Evolutionary conservation across 345 rosid genomes (phyloP).

Genomic region (Murraya paniculata): DNA sequence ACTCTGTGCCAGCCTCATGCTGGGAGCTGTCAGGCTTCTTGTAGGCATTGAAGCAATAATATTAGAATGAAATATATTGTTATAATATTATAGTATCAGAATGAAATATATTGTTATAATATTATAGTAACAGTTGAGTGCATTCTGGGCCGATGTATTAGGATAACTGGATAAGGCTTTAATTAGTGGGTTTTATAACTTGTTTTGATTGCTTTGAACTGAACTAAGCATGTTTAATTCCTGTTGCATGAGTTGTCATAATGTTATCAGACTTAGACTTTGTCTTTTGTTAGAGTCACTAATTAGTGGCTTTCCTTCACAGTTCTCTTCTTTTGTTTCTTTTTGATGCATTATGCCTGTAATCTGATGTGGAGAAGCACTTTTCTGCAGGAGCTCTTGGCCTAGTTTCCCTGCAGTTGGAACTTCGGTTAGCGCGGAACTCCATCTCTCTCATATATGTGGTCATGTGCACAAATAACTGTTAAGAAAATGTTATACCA

Average conservation of each 20-base stretch:
- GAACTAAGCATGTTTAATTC: neutral
- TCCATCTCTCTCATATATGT: neutral
- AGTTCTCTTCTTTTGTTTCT: neutral
- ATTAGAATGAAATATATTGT: neutral
- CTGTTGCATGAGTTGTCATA: neutral
- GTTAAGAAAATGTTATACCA: neutral
- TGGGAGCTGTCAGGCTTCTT: neutral
- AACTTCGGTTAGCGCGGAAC: conserved; percentile 27
- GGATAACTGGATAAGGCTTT: neutral
- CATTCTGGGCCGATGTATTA: neutral
- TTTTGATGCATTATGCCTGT: neutral
- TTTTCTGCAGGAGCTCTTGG: conserved; percentile 51
- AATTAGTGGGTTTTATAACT: neutral
- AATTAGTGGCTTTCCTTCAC: conserved; percentile 4
- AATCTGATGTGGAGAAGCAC: conserved; percentile 5
- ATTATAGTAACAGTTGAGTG: neutral
- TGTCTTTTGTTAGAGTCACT: neutral
- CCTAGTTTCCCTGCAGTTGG: conserved; percentile 38
- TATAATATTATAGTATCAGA: neutral
- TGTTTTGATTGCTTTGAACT: conserved; percentile 9
- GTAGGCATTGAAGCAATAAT: neutral
- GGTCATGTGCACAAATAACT: neutral
- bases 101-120: neutral
- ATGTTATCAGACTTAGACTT: neutral
- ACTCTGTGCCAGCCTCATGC: neutral